phyloP scores from a whole-genome alignment of 441 rosid species.

The Populus trichocarpa region DNA sequence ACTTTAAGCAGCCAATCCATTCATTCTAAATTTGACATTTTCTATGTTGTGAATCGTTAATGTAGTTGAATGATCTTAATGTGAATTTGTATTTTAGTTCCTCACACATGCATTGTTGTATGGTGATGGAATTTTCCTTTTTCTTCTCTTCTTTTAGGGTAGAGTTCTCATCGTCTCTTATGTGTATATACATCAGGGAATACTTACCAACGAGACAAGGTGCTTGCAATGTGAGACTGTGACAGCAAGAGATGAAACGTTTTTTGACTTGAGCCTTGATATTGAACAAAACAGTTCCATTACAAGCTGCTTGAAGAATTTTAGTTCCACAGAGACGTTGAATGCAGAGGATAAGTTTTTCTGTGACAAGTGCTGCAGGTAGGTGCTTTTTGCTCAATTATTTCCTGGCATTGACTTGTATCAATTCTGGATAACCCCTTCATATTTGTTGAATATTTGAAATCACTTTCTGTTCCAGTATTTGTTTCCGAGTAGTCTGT shows the following conservation, averaged over 20 bases:
- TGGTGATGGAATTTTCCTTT: background rate
- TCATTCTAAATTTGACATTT: background rate
- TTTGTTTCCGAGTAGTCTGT: background rate
- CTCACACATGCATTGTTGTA: background rate
- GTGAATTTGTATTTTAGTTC: background rate
- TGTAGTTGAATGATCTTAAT: background rate
- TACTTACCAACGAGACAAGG: slow-evolving; percentile 91
- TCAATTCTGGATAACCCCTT: background rate
- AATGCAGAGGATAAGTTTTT: slow-evolving; percentile 96
- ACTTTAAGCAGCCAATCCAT: slow-evolving; percentile 7
- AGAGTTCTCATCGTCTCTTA: slow-evolving; percentile 23
- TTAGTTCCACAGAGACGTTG: slow-evolving; percentile 92
- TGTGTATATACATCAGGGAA: slow-evolving; percentile 53
- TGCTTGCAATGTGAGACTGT: slow-evolving; percentile 91
- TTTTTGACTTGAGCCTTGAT: slow-evolving; percentile 91
- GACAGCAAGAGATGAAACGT: slow-evolving; percentile 93
- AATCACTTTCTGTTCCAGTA: background rate
- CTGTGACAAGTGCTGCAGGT: slow-evolving; percentile 99
- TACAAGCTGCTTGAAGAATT: slow-evolving; percentile 94
- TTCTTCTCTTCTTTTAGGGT: background rate
- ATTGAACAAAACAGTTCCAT: slow-evolving; percentile 94
- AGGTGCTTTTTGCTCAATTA: slow-evolving; percentile 1
- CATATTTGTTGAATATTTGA: background rate
- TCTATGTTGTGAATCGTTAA: background rate
- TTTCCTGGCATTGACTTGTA: background rate